A percentile compares a stretch with the other conserved stretches of the same genome.
Evolutionary conservation across 108 stramenopile species (phyloP).

Genomic region (Cyclostephanos invisitatus): DNA sequence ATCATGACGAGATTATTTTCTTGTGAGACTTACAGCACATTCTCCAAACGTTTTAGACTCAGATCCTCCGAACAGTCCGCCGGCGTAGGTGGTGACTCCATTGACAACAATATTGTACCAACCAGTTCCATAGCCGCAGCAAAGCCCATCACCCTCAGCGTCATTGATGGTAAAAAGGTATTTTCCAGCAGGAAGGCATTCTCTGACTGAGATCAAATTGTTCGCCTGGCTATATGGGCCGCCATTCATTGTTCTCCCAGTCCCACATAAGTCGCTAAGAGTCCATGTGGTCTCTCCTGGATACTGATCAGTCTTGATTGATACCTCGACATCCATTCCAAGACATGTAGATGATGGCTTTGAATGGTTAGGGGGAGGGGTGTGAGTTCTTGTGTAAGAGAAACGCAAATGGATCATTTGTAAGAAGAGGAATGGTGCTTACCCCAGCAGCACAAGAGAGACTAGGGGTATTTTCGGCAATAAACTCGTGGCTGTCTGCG

Average conservation of each 20-base stretch:
- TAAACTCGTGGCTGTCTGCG: not conserved
- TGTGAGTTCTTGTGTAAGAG: no score
- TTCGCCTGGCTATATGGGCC: not conserved
- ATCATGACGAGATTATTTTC: no score
- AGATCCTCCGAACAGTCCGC: slow-evolving; percentile 17
- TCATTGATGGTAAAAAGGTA: slow-evolving; percentile 26
- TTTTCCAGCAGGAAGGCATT: slow-evolving; percentile 4
- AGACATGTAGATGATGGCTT: not conserved
- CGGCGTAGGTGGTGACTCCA: slow-evolving; percentile 6
- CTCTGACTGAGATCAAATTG: not conserved
- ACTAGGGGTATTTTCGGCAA: not conserved
- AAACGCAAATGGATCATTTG: no score
- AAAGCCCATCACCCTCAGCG: slow-evolving; percentile 37
- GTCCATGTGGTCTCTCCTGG: slow-evolving; percentile 16
- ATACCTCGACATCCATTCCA: slow-evolving; percentile 1
- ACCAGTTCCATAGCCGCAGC: slow-evolving; percentile 34
- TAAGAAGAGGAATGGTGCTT: no score
- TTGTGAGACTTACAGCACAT: no score
- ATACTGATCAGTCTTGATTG: not conserved
- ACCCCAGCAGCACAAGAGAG: not conserved
- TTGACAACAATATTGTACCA: slow-evolving; percentile 15
- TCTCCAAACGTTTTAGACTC: slow-evolving; percentile 14
- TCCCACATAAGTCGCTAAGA: not conserved
- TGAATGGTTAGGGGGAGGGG: no score
- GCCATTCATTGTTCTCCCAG: not conserved